Evolutionary conservation across 768 basidiomycete genomes (phyloP).

Genomic region (Boletus speciosus): DNA sequence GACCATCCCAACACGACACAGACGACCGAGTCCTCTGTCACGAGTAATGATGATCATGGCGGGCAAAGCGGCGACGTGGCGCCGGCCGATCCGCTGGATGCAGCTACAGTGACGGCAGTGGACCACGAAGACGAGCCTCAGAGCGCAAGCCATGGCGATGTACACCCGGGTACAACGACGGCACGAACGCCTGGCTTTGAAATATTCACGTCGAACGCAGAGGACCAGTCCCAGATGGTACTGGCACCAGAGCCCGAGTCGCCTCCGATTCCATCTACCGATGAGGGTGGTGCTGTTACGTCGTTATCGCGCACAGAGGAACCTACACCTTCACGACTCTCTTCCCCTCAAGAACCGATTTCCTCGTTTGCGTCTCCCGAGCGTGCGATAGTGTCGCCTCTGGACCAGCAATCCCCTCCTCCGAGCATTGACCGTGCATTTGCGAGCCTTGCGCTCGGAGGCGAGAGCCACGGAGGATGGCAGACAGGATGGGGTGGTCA

Average conservation of each 20-base stretch:
- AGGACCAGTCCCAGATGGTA: conserved; percentile 22
- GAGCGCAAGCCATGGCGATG: conserved; percentile 11
- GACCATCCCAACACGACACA: conserved; percentile 23
- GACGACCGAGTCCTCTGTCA: conserved; percentile 36
- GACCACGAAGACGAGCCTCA: conserved; percentile 30
- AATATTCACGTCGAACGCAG: conserved; percentile 27
- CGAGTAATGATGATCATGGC: conserved; percentile 32
- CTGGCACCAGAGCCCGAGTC: conserved; percentile 11
- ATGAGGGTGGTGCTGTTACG: conserved; percentile 15
- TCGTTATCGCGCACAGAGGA: conserved; percentile 18
- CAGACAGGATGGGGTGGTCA: conserved; percentile 44
- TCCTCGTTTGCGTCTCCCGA: conserved; percentile 22
- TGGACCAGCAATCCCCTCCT: conserved; percentile 24
- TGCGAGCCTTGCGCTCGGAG: conserved; percentile 46
- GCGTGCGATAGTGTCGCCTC: conserved; percentile 29
- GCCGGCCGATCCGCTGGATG: conserved; percentile 41
- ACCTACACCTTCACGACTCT: conserved; percentile 4
- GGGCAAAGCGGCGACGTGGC: conserved; percentile 17
- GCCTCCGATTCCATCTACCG: conserved; percentile 35
- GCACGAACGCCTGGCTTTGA: conserved; percentile 49
- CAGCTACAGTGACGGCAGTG: conserved; percentile 32
- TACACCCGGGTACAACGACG: conserved; percentile 8
- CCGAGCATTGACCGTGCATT: conserved; percentile 31
- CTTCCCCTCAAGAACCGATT: conserved; percentile 10
- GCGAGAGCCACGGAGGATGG: conserved; percentile 50